Percentiles rank a stretch among this genome's conserved stretches.
Conservation (phyloP, 176 grass and related monocot species). For the Canna indica region DNA sequence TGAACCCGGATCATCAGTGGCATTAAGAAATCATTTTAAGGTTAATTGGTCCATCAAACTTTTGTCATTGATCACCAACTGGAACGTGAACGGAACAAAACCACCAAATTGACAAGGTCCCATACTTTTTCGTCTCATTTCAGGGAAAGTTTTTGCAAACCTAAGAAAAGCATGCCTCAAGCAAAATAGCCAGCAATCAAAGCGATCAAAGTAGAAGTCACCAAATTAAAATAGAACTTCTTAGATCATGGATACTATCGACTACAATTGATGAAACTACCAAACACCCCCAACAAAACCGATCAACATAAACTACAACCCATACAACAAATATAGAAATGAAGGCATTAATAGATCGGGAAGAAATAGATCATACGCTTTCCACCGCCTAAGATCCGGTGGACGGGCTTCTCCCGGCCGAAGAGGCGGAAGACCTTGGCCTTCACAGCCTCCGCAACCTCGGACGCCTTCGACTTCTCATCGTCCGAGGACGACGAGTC, state of each 20-base stretch:
- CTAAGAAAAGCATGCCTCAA: background rate
- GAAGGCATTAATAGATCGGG: background rate
- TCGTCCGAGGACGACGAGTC: conserved; percentile 15
- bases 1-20: too few species aligned
- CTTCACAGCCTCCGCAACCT: conserved; percentile 7
- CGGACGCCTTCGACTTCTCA: conserved; percentile 20
- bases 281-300: too few species aligned
- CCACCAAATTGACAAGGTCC: background rate
- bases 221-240: background rate
- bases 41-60: background rate
- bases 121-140: background rate
- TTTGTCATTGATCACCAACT: background rate
- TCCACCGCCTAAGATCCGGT: conserved; percentile 61
- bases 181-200: background rate
- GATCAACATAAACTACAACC: background rate
- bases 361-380: conserved; percentile 35
- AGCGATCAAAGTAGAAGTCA: too few species aligned
- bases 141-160: background rate
- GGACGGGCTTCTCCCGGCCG: conserved; percentile 61
- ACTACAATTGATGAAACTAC: background rate
- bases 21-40: background rate
- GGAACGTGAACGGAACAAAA: background rate
- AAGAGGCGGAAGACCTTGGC: conserved; percentile 38
- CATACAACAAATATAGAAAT: too few species aligned
- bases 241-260: background rate